Evolutionary conservation across 495 filamentous ascomycete species (phyloP).

Genomic region (Trichoderma erinaceum): DNA sequence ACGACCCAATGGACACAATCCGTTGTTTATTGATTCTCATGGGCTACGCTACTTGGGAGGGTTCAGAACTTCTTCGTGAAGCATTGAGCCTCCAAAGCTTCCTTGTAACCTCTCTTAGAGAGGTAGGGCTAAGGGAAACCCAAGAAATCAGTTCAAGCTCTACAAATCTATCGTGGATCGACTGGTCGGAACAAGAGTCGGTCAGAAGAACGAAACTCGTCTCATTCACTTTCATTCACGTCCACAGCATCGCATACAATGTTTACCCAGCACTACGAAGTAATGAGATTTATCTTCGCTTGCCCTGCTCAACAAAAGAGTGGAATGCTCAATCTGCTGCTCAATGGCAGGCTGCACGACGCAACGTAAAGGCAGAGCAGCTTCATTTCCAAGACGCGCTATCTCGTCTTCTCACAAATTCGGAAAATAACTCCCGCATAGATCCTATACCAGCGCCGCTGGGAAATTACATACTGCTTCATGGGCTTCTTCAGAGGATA

Average conservation of each 20-base stretch:
- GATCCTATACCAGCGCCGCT: constrained; percentile 32
- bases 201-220: constrained; percentile 45
- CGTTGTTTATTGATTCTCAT: constrained; percentile 8
- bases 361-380: constrained; percentile 16
- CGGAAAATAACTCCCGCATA: background rate
- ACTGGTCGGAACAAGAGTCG: constrained; percentile 44
- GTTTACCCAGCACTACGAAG: constrained; percentile 46
- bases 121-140: constrained; percentile 1
- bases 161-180: constrained; percentile 33
- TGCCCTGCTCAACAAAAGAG: constrained; percentile 45
- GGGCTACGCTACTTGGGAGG: constrained; percentile 18
- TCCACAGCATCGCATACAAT: constrained; percentile 50
- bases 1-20: background rate
- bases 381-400: constrained; percentile 17
- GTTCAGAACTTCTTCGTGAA: background rate
- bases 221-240: constrained; percentile 48
- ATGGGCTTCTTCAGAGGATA: constrained; percentile 49
- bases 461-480: constrained; percentile 48
- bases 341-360: constrained; percentile 37
- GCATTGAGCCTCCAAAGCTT: constrained; percentile 14
- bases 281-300: constrained; percentile 42
- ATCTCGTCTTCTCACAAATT: background rate
- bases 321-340: constrained; percentile 44
- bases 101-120: background rate
- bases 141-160: constrained; percentile 26